Evolutionary conservation across 495 filamentous ascomycete genomes (phyloP).

Genomic region (Annulohypoxylon maeteangense): DNA sequence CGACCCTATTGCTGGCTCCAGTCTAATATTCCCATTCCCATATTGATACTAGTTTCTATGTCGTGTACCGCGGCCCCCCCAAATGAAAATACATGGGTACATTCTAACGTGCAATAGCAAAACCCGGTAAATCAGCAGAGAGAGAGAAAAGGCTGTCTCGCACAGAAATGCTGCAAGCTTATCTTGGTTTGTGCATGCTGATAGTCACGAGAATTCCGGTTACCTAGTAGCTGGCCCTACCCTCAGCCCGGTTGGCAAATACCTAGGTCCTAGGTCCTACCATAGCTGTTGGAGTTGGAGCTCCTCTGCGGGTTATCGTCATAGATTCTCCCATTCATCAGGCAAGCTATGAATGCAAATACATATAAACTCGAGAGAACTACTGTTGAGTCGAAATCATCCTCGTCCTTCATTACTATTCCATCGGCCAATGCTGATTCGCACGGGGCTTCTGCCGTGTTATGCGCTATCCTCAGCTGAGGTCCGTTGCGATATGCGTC

Average conservation of each 20-base stretch:
- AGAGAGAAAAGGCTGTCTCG: not conserved
- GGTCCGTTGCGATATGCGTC: slow-evolving; percentile 11
- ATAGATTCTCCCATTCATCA: not conserved
- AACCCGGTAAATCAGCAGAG: not conserved
- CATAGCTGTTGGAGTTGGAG: slow-evolving; percentile 2
- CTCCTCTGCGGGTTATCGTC: not conserved
- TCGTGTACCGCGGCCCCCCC: slow-evolving; percentile 13
- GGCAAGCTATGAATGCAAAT: not conserved
- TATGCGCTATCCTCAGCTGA: slow-evolving; percentile 14
- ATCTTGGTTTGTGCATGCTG: slow-evolving; percentile 4
- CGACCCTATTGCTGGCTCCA: not conserved
- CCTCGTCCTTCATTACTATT: not conserved
- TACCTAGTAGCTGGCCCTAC: not conserved
- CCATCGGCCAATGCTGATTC: not conserved
- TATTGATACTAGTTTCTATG: slow-evolving; percentile 15
- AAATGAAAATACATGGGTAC: slow-evolving; percentile 17
- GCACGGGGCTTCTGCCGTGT: slow-evolving; percentile 8
- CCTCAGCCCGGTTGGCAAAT: not conserved
- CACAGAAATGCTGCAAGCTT: not conserved
- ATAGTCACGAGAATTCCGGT: not conserved
- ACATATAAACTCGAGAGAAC: slow-evolving; percentile 2
- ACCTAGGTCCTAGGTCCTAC: not conserved
- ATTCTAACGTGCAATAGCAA: not conserved
- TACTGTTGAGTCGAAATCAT: not conserved
- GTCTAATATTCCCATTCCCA: not conserved